These are phyloP conservation scores for Schizochytrium sp. DNA, from an alignment of 108 stramenopile species.

Conservation along the genomic window DNA sequence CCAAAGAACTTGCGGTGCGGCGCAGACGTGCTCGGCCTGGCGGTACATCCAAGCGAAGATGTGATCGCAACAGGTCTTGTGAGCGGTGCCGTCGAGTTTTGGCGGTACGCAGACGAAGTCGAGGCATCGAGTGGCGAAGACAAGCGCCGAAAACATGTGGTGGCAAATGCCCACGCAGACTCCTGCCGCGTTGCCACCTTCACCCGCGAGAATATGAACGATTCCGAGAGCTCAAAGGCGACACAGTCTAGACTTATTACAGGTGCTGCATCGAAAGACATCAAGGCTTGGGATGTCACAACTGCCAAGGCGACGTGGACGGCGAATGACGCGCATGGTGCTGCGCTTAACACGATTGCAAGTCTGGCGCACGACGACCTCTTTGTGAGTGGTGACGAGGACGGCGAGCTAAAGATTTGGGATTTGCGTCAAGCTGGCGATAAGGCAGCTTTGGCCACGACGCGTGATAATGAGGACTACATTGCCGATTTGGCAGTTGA, in stretches of 20 bases:
- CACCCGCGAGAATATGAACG: no score
- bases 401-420: constrained; percentile 66
- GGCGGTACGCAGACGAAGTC: not conserved
- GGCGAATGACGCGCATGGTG: not conserved
- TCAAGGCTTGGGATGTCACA: not conserved
- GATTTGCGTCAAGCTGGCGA: constrained; percentile 41
- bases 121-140: not conserved
- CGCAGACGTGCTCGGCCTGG: not conserved
- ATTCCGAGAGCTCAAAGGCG: no score
- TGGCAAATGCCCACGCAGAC: not conserved
- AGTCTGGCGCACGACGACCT: constrained; percentile 15
- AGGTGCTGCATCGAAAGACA: not conserved
- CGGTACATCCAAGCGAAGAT: not conserved
- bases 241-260: not conserved
- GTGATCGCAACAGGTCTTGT: not conserved
- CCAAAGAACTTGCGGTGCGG: not conserved
- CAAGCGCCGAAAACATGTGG: not conserved
- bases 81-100: not conserved
- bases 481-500: constrained; percentile 61
- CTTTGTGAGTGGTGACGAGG: constrained; percentile 73
- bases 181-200: not conserved
- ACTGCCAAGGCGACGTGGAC: not conserved
- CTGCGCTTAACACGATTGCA: not conserved
- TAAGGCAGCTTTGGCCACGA: constrained; percentile 52
- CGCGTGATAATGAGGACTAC: constrained; percentile 71